phyloP scores from a whole-genome alignment of 345 rosid species.

The Moricandia moricandioides region DNA sequence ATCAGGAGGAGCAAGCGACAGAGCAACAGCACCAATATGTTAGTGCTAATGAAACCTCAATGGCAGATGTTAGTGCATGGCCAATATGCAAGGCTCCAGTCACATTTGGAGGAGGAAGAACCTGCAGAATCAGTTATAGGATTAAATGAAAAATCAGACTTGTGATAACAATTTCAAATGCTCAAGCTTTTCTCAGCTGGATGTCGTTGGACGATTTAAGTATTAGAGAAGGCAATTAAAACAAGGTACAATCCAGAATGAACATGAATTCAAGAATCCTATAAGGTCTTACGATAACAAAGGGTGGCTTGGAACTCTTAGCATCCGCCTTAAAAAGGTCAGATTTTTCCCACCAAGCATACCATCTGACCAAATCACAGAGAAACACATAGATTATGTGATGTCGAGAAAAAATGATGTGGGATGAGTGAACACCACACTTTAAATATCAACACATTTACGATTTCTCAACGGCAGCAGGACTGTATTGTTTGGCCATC shows the following conservation, averaged over 20 bases:
- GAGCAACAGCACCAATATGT: neutral
- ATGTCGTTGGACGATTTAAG: neutral
- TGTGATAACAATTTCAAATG: too few relatives aligned
- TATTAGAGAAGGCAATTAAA: conserved; percentile 7
- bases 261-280: neutral
- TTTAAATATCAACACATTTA: conserved; percentile 27
- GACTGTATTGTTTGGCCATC: conserved; percentile 90
- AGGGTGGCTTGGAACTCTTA: conserved; percentile 70
- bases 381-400: neutral
- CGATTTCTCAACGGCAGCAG: conserved; percentile 80
- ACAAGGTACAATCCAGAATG: neutral
- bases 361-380: conserved; percentile 56
- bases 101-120: conserved; percentile 97
- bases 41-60: conserved; percentile 47
- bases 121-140: conserved; percentile 40
- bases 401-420: neutral
- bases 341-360: conserved; percentile 87
- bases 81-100: conserved; percentile 98
- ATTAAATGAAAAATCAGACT: too few relatives aligned
- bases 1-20: neutral
- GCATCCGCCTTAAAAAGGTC: conserved; percentile 69
- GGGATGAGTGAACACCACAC: neutral
- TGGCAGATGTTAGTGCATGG: conserved; percentile 87
- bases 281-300: conserved; percentile 57
- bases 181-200: neutral